Conservation (phyloP, 208 protist genomes). For the Trichomonas gallinae region DNA sequence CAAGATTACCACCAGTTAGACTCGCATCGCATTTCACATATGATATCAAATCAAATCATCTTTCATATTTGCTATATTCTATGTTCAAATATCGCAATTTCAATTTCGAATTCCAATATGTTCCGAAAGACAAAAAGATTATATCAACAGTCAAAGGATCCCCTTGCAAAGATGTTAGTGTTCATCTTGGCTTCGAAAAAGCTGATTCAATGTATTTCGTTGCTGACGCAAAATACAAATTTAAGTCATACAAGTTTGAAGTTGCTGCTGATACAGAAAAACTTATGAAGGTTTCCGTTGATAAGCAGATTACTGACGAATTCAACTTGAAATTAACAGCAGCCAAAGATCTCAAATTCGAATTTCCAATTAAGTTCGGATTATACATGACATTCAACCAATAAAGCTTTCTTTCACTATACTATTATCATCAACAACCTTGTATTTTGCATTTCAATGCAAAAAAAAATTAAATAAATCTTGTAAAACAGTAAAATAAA, state of each 20-base stretch:
- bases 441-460: no score
- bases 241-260: background rate
- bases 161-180: background rate
- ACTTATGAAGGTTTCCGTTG: background rate
- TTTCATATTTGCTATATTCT: background rate
- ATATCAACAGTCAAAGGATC: background rate
- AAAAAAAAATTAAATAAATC: no score
- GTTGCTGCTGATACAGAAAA: background rate
- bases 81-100: background rate
- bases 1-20: background rate
- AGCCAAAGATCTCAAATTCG: background rate
- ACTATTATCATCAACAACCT: no score
- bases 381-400: background rate
- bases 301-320: background rate
- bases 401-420: background rate
- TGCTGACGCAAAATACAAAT: background rate
- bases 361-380: background rate
- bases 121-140: background rate
- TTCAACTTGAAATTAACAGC: background rate
- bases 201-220: background rate
- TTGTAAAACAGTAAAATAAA: no score
- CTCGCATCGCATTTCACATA: background rate
- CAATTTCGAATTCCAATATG: background rate
- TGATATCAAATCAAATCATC: background rate
- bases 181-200: background rate